A percentile compares a stretch with the other conserved stretches of the same genome.
These are phyloP conservation scores for Acanthamoeba triangularis DNA, from an alignment of 208 protist species.

Conservation along the genomic window DNA sequence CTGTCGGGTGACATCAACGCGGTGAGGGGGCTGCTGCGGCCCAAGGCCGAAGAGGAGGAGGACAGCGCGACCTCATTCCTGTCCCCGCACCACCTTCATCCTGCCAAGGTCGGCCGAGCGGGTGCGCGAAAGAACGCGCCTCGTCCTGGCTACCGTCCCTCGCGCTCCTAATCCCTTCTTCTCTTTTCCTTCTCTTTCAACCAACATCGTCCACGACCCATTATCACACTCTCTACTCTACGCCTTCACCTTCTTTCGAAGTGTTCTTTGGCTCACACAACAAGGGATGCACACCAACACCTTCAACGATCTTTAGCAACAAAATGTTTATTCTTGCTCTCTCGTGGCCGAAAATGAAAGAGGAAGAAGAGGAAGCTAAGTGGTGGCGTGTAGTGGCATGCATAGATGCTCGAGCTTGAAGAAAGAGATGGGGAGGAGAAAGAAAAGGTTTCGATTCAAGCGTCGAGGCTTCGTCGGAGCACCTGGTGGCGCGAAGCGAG, in stretches of 20 bases:
- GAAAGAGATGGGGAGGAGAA: not conserved
- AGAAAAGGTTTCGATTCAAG: not conserved
- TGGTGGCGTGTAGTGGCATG: not conserved
- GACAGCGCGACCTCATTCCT: slow-evolving; percentile 58
- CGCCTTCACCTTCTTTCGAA: no score
- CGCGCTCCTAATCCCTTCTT: not conserved
- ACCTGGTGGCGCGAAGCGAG: slow-evolving; percentile 69
- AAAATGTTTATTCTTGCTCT: not conserved
- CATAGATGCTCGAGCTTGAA: slow-evolving; percentile 4
- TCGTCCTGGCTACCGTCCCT: not conserved
- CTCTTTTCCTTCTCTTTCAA: no score
- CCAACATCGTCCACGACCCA: not conserved
- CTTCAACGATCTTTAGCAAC: no score
- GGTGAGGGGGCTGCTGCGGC: not conserved
- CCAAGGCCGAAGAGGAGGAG: slow-evolving; percentile 43
- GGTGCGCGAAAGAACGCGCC: slow-evolving; percentile 36
- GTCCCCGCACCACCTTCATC: slow-evolving; percentile 57
- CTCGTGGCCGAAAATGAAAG: not conserved
- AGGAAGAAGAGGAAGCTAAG: not conserved
- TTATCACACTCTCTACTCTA: no score
- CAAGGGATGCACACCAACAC: not conserved
- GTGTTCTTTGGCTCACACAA: not conserved
- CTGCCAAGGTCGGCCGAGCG: slow-evolving; percentile 25
- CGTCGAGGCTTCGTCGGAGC: slow-evolving; percentile 51
- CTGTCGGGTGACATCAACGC: slow-evolving; percentile 42